A percentile compares a stretch with the other conserved stretches of the same genome.
These are phyloP conservation scores for Selaginella tamariscina DNA, from an alignment of 75 land plant genomes.

Conservation along the genomic window DNA sequence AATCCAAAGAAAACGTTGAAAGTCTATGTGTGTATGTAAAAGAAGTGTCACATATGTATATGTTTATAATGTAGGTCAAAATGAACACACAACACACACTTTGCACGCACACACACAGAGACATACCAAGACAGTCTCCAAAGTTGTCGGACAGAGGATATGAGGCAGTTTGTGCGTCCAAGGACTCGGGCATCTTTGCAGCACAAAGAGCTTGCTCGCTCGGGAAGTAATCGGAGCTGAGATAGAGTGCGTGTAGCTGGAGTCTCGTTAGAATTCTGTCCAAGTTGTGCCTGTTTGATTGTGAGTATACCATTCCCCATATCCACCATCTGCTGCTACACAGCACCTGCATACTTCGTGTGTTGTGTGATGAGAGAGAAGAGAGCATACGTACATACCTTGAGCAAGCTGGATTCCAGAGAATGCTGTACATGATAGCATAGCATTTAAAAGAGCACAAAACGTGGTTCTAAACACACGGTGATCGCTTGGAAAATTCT, in stretches of 20 bases:
- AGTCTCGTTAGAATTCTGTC: neutral
- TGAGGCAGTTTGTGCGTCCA: conserved; percentile 7
- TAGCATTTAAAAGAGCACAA: conserved; percentile 5
- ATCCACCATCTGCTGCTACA: conserved; percentile 13
- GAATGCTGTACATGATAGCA: conserved; percentile 1
- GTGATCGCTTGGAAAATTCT: conserved; percentile 2
- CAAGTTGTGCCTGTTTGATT: conserved; percentile 8
- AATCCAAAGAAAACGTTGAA: too few relatives aligned
- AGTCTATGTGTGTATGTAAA: too few relatives aligned
- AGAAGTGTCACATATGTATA: too few relatives aligned
- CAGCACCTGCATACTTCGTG: neutral
- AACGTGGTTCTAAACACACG: neutral
- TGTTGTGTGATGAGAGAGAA: neutral
- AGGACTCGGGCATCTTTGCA: neutral
- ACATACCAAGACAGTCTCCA: conserved; percentile 7
- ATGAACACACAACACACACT: too few relatives aligned
- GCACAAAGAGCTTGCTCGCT: neutral
- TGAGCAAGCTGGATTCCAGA: conserved; percentile 9
- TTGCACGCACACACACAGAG: too few relatives aligned
- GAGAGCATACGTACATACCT: conserved; percentile 6
- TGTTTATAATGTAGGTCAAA: too few relatives aligned
- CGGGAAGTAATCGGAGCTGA: neutral
- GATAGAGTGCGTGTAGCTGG: conserved; percentile 1
- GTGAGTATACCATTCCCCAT: neutral
- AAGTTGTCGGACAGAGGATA: neutral